These are phyloP conservation scores for Clathrus columnatus DNA, from an alignment of 768 basidiomycete genomes.

Conservation along the genomic window DNA sequence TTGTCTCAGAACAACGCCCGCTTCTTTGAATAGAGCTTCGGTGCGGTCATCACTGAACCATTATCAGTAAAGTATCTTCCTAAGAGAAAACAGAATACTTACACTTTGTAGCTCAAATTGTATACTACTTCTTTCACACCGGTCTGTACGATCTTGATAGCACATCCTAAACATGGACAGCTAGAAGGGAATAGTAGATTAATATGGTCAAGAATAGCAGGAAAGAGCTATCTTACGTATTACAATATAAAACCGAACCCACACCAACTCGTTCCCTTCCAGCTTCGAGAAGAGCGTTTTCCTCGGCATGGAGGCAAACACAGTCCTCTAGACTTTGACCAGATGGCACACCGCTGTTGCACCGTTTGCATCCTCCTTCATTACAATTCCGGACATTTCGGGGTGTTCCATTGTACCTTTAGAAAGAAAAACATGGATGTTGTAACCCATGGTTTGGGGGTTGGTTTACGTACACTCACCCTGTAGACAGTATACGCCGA, in stretches of 20 bases:
- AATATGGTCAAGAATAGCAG: not conserved
- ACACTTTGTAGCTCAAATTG: conserved; percentile 94
- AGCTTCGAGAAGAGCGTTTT: conserved; percentile 92
- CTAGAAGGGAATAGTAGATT: conserved; percentile 31
- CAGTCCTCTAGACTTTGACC: conserved; percentile 60
- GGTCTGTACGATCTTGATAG: conserved; percentile 94
- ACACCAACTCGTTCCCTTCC: conserved; percentile 83
- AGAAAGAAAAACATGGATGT: not conserved
- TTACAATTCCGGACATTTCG: conserved; percentile 84
- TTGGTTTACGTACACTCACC: conserved; percentile 11
- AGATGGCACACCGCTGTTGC: conserved; percentile 50
- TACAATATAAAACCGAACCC: conserved; percentile 89
- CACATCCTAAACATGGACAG: conserved; percentile 96
- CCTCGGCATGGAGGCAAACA: conserved; percentile 94
- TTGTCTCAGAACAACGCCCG: conserved; percentile 72
- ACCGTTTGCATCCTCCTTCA: conserved; percentile 82
- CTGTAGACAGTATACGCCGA: conserved; percentile 33
- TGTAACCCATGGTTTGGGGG: not conserved
- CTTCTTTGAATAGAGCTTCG: conserved; percentile 66
- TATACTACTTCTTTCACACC: conserved; percentile 91
- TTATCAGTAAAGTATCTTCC: not conserved
- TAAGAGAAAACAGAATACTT: conserved; percentile 22
- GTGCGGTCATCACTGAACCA: conserved; percentile 70
- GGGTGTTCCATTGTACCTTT: conserved; percentile 92
- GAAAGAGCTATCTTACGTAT: conserved; percentile 58